Evolutionary conservation across 78 protist species (phyloP).

Genomic region (Fonticula alba): DNA sequence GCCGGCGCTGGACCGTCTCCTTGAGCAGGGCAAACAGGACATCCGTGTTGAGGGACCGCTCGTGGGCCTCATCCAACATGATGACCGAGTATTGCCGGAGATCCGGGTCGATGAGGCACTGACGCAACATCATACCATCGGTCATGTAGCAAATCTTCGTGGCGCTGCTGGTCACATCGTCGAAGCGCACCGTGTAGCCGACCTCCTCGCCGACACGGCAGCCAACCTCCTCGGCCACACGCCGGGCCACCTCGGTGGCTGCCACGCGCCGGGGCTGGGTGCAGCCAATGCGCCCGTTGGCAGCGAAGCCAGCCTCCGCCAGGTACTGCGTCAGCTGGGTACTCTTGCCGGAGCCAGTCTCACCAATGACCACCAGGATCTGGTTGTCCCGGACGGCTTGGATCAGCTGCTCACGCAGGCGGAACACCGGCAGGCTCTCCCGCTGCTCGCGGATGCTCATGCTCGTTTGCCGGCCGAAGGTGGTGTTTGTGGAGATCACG

Average conservation of each 20-base stretch:
- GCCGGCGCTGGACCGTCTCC: constrained; percentile 30
- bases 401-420: constrained; percentile 32
- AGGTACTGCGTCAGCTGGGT: constrained; percentile 80
- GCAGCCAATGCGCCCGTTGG: constrained; percentile 51
- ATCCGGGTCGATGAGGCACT: constrained; percentile 61
- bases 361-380: constrained; percentile 65
- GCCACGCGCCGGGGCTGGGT: constrained; percentile 99
- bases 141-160: constrained; percentile 98
- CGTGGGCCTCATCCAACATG: constrained; percentile 98
- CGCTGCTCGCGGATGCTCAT: constrained; percentile 64
- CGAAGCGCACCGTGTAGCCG: constrained; percentile 95
- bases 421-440: constrained; percentile 72
- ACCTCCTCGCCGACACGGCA: constrained; percentile 85
- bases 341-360: constrained; percentile 85
- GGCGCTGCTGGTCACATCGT: constrained; percentile 72
- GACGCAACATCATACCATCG: constrained; percentile 92
- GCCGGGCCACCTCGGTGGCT: constrained; percentile 93
- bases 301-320: constrained; percentile 54
- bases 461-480: constrained; percentile 23
- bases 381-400: constrained; percentile 64
- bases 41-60: constrained; percentile 92
- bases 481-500: constrained; percentile 6
- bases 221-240: constrained; percentile 95
- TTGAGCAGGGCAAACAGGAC: constrained; percentile 93
- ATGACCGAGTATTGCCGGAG: constrained; percentile 42